Base-by-base conservation (phyloP, 2,329 filamentous ascomycete genomes). In the Emmonsia crescens region DNA sequence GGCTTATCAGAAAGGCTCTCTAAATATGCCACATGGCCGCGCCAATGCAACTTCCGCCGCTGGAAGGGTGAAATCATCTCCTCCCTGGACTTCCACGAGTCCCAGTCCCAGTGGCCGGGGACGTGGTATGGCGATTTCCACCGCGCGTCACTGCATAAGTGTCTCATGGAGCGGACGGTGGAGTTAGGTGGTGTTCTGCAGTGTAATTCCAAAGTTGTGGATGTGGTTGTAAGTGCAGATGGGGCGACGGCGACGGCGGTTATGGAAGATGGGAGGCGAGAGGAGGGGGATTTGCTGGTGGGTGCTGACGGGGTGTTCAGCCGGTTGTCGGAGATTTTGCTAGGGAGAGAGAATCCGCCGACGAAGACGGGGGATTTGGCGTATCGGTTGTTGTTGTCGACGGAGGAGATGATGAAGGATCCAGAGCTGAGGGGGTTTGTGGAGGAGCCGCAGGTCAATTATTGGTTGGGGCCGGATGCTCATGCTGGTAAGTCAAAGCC, bases 321-420 rank as follows among this genome's bases (percentile, higher is more conserved):
- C 9, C 62, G 68, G 48, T 76, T 75, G 59, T 76, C 80, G 3
- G 75, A 79, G 60, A 69, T 73, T 6, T 71, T 84, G n/a, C 67
- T 82, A 6, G 76, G 76, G 2, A 69, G 70, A 14, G 67, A 72
- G 0, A 75, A 79, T 64, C 77, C 78, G 0, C 79, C 82, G 1
- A 69, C 76, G 16, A 74, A 78, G 57, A 84, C 82, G 0, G 82
- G 82, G 0, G 82, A 85, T 67, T 69, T 84, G 36, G 82, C 82
- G 1, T 85, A 83, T 68, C 78, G 82, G 5, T 75, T 84, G 55
- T 71, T 82, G 6, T 70, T 84, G 14, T 74, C 76, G 3, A 76
- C 77, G 2, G 72, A 78, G 33, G 75, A 81, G 54, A 79, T 83
- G 70, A 72, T 72, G 2, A 76, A 80, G 54, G 70, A 79, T 62